phyloP scores from a whole-genome alignment of 257 asterid genomes.

The Rehmannia glutinosa region DNA sequence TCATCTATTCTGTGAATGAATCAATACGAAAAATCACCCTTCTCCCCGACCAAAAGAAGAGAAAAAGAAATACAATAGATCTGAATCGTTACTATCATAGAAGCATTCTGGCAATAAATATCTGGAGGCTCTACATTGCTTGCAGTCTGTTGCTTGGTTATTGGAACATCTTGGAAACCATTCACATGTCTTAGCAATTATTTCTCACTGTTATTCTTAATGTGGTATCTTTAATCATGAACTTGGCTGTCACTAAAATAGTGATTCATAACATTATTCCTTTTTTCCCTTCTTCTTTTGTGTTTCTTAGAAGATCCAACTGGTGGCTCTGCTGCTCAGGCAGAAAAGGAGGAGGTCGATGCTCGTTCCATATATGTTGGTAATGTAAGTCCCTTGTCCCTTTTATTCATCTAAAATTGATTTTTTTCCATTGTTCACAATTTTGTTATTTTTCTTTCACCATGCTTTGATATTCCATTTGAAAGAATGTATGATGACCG shows the following conservation, averaged over 20 bases:
- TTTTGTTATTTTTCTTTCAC: neutral
- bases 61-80: neutral
- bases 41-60: neutral
- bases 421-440: neutral
- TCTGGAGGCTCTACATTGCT: neutral
- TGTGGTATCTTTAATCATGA: neutral
- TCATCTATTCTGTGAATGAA: neutral
- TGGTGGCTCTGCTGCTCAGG: constrained; percentile 41
- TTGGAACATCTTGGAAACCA: neutral
- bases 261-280: neutral
- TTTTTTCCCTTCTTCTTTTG: neutral
- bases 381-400: constrained; percentile 47
- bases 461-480: neutral
- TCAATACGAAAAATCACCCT: neutral
- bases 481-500: neutral
- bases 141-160: neutral
- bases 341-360: constrained; percentile 76
- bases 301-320: constrained; percentile 38
- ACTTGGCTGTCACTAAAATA: neutral
- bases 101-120: neutral
- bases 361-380: constrained; percentile 71
- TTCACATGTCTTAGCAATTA: neutral
- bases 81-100: neutral
- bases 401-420: neutral
- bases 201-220: neutral